Conservation (phyloP, 2,329 filamentous ascomycete genomes). For the Penicillium polonicum region DNA sequence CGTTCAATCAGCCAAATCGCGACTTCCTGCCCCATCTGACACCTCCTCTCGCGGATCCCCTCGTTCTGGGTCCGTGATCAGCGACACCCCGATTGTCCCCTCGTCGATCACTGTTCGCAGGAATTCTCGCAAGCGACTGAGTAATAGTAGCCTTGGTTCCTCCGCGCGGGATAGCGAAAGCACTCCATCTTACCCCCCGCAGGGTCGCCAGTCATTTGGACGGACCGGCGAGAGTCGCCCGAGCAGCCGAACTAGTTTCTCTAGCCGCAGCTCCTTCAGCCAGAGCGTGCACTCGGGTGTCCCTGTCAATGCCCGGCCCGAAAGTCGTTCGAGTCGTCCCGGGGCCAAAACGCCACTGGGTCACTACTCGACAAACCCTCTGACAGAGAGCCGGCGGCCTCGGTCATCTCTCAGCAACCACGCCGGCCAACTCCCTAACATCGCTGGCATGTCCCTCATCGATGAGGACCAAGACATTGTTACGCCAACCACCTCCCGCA, state of each 20-base stretch:
- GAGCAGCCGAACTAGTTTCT: slow-evolving; percentile 68
- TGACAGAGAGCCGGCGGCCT: slow-evolving; percentile 57
- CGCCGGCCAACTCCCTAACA: slow-evolving; percentile 56
- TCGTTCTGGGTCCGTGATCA: slow-evolving; percentile 54
- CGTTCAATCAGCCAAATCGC: slow-evolving; percentile 87
- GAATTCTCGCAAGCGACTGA: slow-evolving; percentile 42
- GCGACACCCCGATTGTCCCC: slow-evolving; percentile 49
- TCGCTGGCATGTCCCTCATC: slow-evolving; percentile 56
- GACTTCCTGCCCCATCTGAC: slow-evolving; percentile 75
- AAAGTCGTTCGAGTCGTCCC: slow-evolving; percentile 63
- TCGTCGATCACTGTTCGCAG: slow-evolving; percentile 57
- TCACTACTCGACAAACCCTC: slow-evolving; percentile 51
- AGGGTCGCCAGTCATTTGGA: slow-evolving; percentile 51
- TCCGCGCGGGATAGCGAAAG: slow-evolving; percentile 39
- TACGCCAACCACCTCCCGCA: slow-evolving; percentile 46
- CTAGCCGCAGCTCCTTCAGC: slow-evolving; percentile 45
- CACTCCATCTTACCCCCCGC: slow-evolving; percentile 36
- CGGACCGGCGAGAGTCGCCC: slow-evolving; percentile 59
- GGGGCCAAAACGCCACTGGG: slow-evolving; percentile 64
- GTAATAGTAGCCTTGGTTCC: slow-evolving; percentile 44
- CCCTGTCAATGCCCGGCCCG: slow-evolving; percentile 54
- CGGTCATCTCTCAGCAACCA: slow-evolving; percentile 68
- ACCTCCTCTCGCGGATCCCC: slow-evolving; percentile 83
- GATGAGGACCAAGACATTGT: slow-evolving; percentile 51
- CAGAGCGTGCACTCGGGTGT: slow-evolving; percentile 40